Conservation (phyloP, 75 land plant genomes). For the Sequoia sempervirens region DNA sequence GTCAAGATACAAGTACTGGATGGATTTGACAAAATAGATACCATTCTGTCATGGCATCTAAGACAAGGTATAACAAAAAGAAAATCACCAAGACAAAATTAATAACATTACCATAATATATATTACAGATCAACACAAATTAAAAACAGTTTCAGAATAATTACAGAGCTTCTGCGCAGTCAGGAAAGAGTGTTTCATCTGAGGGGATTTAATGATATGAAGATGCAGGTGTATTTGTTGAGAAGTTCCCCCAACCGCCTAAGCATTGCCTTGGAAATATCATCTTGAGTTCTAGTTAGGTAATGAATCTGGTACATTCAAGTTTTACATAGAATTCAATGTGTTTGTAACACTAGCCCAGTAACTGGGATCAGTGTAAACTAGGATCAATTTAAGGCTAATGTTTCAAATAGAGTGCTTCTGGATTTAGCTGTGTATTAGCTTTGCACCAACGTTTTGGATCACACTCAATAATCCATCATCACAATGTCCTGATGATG, state of each 20-base stretch:
- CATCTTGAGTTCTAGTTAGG: background rate
- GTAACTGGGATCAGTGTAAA: background rate
- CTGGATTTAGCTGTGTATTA: too few species aligned
- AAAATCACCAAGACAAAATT: too few species aligned
- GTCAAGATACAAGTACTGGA: background rate
- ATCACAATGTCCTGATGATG: too few species aligned
- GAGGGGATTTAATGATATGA: background rate
- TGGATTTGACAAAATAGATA: background rate
- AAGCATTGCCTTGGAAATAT: background rate
- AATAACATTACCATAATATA: too few species aligned
- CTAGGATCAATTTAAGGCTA: too few species aligned
- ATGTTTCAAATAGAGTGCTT: too few species aligned
- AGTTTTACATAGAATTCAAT: background rate
- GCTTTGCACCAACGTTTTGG: too few species aligned
- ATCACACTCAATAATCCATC: too few species aligned
- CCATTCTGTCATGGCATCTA: background rate
- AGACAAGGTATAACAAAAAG: background rate
- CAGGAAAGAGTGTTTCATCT: background rate
- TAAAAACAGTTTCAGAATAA: background rate
- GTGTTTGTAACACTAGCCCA: background rate
- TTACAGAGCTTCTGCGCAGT: background rate
- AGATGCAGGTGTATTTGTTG: background rate
- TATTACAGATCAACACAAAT: background rate
- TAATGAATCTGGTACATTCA: background rate
- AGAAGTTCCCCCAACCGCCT: background rate